Evolutionary conservation across 2,329 filamentous ascomycete genomes (phyloP), one percentile per base, ranked within the genome.

Genomic region (Diaporthe batatas): DNA sequence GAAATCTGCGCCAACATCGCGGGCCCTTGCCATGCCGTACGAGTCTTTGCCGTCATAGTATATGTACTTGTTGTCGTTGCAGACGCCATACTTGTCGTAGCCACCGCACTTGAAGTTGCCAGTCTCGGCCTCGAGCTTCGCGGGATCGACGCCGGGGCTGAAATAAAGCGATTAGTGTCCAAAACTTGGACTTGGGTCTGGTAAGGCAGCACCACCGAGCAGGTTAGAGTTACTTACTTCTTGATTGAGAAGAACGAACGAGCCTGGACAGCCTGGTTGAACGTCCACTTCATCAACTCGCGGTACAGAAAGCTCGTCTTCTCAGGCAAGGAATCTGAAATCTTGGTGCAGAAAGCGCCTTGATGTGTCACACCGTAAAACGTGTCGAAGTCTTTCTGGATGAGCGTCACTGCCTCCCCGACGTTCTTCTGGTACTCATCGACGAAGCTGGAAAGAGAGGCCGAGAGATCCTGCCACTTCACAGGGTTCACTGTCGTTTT

Each of bases 181-280:
- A 2, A 16, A 14, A 18, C 12, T 25, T 7, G n/a, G 3, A 12
- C 2, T 14, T 42, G 11, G 39, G 16, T 10, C 16, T 7, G 6
- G 16, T 21, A 25, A 21, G 7, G 21, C 16, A 39, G 23, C 23
- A 29, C 1, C 6, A 12, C 2, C 1, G 21, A n/a, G 23, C 2
- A 62, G 23, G 1, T 6, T 21, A 25, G 3, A 7, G 8, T 16
- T 32, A 65, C 62, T 39, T 65, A 65, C 62, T 65, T 65, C 62
- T 65, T 65, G n/a, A 65, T 51, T 2, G 62, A 51, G 29, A 65
- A 65, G 44, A 65, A 65, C 4, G 42, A 32, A 12, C 62, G 62
- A 36, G 62, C 62, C 44, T 65, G 62, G 12, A 65, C 62, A 14
- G 62, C 62, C 14, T 65, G 62, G 62, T 51, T 51, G 62, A 65